A percentile compares a stretch with the other conserved stretches of the same genome.
These are phyloP conservation scores for Nannochloris sp. DNA, from an alignment of 139 green algal species.

Conservation along the genomic window DNA sequence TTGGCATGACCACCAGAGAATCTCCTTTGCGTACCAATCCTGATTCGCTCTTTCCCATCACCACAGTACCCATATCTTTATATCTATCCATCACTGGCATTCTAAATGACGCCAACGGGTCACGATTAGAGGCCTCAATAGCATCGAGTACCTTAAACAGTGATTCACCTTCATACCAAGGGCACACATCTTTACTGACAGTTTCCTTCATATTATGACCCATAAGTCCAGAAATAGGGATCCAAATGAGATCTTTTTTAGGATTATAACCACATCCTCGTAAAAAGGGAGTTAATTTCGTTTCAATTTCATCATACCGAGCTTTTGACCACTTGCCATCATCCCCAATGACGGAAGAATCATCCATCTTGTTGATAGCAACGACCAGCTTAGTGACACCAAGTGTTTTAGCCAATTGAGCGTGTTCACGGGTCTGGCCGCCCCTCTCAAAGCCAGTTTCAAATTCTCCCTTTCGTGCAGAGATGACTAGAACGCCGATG, in stretches of 20 bases:
- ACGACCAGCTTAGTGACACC: constrained; percentile 86
- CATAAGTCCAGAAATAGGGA: constrained; percentile 87
- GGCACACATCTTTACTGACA: constrained; percentile 21
- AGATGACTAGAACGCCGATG: constrained; percentile 85
- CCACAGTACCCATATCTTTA: constrained; percentile 91
- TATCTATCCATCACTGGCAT: constrained; percentile 98
- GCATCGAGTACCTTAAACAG: constrained; percentile 90
- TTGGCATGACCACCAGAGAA: constrained; percentile 89
- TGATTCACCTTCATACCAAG: constrained; percentile 69
- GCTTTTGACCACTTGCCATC: constrained; percentile 55
- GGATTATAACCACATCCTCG: constrained; percentile 80
- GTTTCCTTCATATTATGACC: constrained; percentile 84
- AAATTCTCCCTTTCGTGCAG: constrained; percentile 80
- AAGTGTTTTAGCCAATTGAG: constrained; percentile 91
- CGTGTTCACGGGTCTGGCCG: constrained; percentile 92
- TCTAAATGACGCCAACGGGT: constrained; percentile 65
- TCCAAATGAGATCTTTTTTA: constrained; percentile 84
- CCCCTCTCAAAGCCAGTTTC: constrained; percentile 91
- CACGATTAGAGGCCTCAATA: constrained; percentile 56
- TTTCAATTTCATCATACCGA: constrained; percentile 86
- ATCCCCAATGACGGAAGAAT: constrained; percentile 48
- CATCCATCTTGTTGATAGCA: constrained; percentile 95
- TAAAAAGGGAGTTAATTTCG: constrained; percentile 86
- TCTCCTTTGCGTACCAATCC: constrained; percentile 78
- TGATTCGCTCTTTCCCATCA: constrained; percentile 97